Base-by-base conservation (phyloP, 78 protist species). In the Thecamonas trahens region DNA sequence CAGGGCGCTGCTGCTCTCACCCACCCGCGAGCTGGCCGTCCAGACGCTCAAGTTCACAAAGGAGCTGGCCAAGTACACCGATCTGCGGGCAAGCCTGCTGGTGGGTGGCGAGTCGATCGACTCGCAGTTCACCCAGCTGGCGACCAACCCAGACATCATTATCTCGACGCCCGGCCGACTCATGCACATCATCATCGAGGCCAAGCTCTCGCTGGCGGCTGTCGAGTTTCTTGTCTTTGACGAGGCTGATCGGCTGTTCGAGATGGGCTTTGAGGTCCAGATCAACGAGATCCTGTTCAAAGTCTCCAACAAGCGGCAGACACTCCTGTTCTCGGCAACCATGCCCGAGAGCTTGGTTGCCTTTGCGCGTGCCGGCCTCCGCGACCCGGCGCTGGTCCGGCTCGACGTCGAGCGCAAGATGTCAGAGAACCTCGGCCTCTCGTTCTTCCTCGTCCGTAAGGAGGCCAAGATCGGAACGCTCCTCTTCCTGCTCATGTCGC, bases 91-190 rank as follows among this genome's bases (percentile, higher is more conserved):
- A 14, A 50, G 79, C 45, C 35, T 85, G 49, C 47, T 97, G 11
- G 93, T 96, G n/a, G 99, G 99, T 34, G 99, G 98, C 15, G 95
- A 94, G 47, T 7, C 57, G 38, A 67, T 94, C 70, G 91, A 85
- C 28, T 68, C 78, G n/a, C 98, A 95, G 68, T 95, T 89, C 72
- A 42, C 70, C 24, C 66, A 53, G 7, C 57, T 97, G 7, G 84
- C 95, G 13, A 50, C 67, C 54, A 87, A 95, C 76, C 97, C 97
- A 0, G 99, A 95, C 85, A 76, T 94, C 73, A 59, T 97, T 26
- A 84, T 98, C 31, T 97, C 97, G 22, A 95, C 99, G 14, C 99
- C 99, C 0, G 99, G 99, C 31, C 93, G 99, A 5, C 76, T 95
- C 14, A 40, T 87, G 72, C 99, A 95, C 77, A 72, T 77, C 58